Evolutionary conservation across 2,329 filamentous ascomycete genomes (phyloP), one percentile per base, ranked within the genome.

Genomic region (Penicillium corylophilum): DNA sequence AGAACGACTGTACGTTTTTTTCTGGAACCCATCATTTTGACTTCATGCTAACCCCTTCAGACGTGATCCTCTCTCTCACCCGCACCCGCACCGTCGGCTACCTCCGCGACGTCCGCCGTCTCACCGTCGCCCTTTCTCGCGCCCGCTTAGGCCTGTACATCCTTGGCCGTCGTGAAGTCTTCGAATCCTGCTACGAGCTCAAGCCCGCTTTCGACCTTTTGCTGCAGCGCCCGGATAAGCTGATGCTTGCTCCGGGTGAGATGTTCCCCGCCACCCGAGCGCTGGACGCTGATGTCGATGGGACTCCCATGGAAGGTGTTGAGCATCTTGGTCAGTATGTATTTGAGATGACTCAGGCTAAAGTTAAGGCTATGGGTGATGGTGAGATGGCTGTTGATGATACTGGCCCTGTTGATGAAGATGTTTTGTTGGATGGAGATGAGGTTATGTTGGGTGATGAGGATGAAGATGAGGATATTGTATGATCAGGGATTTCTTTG

Each of bases 281-380:
- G 4, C 69, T 74, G 16, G 76, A 77, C 8, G 78, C 78, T 16
- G 76, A 78, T 6, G 67, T 76, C 6, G 75, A 72, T 38, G 74
- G 72, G n/a, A 86, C 85, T 1, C 79, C 84, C 18, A 97, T 99
- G 89, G 89, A 93, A 63, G 84, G 88, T 29, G 86, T 97, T 1
- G 93, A 99, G 76, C 94, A 99, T 75, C 73, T 99, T 31, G 94
- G 94, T 0, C 88, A 96, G 73, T 99, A 96, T 71, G 93, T 99
- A 20, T 96, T 84, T 69, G 90, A 99, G 71, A 99, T 99, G 90
- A 95, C 91, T 3, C 83, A 87, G 65, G 84, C 84, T 7, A 87
- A 86, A 71, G 71, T 86, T 1, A 80, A 83, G 64, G 78, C 78
- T 40, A 64, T 85, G 63, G 83, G 79, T 57, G 73, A 70, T 42